phyloP scores from a whole-genome alignment of 495 filamentous ascomycete genomes.

The Sordaria brevicollis region DNA sequence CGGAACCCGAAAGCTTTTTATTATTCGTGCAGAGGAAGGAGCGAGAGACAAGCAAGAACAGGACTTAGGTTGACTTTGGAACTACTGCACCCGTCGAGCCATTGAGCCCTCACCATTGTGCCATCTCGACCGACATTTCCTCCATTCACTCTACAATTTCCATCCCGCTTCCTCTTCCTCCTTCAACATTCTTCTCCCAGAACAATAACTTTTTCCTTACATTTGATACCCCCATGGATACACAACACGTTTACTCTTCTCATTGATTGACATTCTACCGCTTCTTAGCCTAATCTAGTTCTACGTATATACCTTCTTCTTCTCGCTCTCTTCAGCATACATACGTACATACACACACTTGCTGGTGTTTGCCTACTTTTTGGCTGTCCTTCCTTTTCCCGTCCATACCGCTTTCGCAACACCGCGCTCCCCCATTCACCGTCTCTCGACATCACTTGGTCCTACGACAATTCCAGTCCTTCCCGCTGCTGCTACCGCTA shows the following conservation, averaged over 20 bases:
- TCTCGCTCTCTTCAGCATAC: neutral
- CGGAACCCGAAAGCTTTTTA: neutral
- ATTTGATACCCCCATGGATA: neutral
- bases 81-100: neutral
- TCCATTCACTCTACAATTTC: too few species aligned
- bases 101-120: neutral
- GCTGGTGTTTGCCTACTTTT: neutral
- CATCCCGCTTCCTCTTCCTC: neutral
- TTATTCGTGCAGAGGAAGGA: neutral
- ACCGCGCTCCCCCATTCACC: neutral
- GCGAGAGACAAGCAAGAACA: neutral
- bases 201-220: neutral
- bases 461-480: neutral
- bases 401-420: neutral
- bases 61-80: neutral
- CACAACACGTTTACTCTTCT: neutral
- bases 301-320: neutral
- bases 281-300: neutral
- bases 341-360: too few species aligned
- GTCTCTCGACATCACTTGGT: neutral
- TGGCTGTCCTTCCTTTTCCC: neutral
- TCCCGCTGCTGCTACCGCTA: constrained; percentile 5
- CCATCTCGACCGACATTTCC: neutral
- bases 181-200: neutral
- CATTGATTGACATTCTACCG: neutral